These are phyloP conservation scores for Coprinopsis strossmayeri DNA, from an alignment of 768 basidiomycete genomes.

Conservation along the genomic window DNA sequence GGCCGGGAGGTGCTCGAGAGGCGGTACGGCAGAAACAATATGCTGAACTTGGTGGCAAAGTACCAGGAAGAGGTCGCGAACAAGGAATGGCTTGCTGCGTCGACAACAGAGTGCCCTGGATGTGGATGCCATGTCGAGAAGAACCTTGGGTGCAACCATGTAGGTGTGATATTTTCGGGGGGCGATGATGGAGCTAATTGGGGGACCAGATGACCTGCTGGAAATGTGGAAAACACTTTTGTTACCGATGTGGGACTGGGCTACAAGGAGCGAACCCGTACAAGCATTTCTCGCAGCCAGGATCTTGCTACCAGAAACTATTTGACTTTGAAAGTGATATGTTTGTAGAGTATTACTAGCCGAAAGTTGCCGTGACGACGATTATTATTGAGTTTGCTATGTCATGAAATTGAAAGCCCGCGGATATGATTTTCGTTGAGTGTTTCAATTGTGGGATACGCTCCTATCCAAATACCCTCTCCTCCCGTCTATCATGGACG, in stretches of 20 bases:
- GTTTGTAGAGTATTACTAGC: slow-evolving; percentile 22
- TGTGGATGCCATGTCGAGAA: slow-evolving; percentile 74
- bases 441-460: too few species aligned
- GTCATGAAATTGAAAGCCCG: slow-evolving; percentile 32
- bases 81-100: slow-evolving; percentile 61
- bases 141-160: slow-evolving; percentile 82
- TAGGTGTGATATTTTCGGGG: slow-evolving; percentile 31
- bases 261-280: slow-evolving; percentile 52
- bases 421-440: slow-evolving; percentile 32
- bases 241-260: slow-evolving; percentile 67
- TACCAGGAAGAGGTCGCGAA: slow-evolving; percentile 75
- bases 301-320: slow-evolving; percentile 56
- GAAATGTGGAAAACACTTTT: slow-evolving; percentile 75
- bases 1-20: slow-evolving; percentile 49
- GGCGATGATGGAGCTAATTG: slow-evolving; percentile 11
- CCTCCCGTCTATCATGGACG: slow-evolving; percentile 58
- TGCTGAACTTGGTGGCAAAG: slow-evolving; percentile 52
- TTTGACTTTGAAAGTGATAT: slow-evolving; percentile 49
- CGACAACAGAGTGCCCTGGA: slow-evolving; percentile 67
- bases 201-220: slow-evolving; percentile 65
- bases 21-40: slow-evolving; percentile 55
- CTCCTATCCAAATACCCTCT: slow-evolving; percentile 33
- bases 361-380: slow-evolving; percentile 16
- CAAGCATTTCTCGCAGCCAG: slow-evolving; percentile 55
- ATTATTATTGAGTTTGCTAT: slow-evolving; percentile 15